Base-by-base conservation (phyloP, 352 stramenopile genomes). In the Globisporangium sylvaticum region DNA sequence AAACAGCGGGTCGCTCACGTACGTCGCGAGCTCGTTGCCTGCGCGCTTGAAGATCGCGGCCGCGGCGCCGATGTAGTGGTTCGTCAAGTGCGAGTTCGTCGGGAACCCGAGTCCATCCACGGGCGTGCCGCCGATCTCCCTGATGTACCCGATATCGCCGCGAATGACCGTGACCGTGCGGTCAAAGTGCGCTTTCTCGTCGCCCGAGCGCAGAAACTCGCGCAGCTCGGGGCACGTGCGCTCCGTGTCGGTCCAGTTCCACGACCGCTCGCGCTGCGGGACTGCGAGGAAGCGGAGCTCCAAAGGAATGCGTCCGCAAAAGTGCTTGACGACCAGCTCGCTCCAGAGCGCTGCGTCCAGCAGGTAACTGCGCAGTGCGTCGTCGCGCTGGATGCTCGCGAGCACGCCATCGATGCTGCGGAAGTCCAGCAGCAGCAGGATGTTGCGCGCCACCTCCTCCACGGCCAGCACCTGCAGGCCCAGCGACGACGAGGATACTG, bases 81-180 rank as follows among this genome's bases (percentile, higher is more conserved):
- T 39, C 32, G 32, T 39, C 32, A 39, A 39, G 9, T 39, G 32
- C 9, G 32, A 39, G 32, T 39, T 39, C 8, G 32, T 39, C 32
- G 32, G 32, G 32, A 39, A 39, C 9, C 32, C 32, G 9, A 39
- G 32, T 39, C 32, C 32, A 14, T 39, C 32, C 32, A 39, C 32
- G 7, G 32, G 10, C 9, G 8, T 39, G 9, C 32, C 32, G 32
- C 14, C 32, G 9, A 39, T 39, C 32, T 39, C 32, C 0, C 8
- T 39, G 32, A 83, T 72, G 39, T 63, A 59, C 0, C 74, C 72
- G 44, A 86, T 78, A 55, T 86, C 68, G 8, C 74, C 76, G 66
- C 70, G 50, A n/a, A 81, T 12, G 20, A 83, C 65, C 10, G 48
- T 64, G 42, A 87, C 67, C 0, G 61, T 29, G 22, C 58, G 15